Base-by-base conservation (phyloP, 1,284 basidiomycete genomes). In the Cutaneotrichosporon cavernicola region DNA sequence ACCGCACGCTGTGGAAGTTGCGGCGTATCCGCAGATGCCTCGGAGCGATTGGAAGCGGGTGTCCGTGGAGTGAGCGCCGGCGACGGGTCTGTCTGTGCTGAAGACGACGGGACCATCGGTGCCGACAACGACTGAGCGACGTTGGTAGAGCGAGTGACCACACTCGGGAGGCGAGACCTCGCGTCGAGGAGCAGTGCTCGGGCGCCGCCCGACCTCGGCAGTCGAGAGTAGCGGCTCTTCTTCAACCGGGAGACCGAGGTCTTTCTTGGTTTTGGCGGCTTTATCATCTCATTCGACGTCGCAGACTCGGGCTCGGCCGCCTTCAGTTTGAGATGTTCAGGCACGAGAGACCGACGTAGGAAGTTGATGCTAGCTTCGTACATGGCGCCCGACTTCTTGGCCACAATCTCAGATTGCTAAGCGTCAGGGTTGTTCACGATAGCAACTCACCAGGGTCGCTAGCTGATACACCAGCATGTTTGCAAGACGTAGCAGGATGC, bases 401-500 rank as follows among this genome's bases (percentile, higher is more conserved):
- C 70, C 62, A 71, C 58, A 60, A 76, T 67, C 56, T 77, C 73
- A 2, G 69, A 72, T 69, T 72, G 75, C 67, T 72, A 53, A 4
- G 13, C 26, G 36, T 62, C 22, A 65, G 60, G 5, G 11, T 3
- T 34, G 11, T 2, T 10, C 9, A 31, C 5, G 2, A 14, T 60
- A 56, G 2, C 60, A 21, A 62, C 73, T 69, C 38, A 74, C 74
- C 56, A 76, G 60, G 0, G 76, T 75, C 6, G 74, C 74, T 11
- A 78, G 65, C 52, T 80, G 78, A 63, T 72, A 76, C 14, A 80
- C 77, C 16, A 79, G 71, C 72, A 78, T 76, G 61, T 76, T 75
- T 21, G 76, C 76, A 10, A 80, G 62, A 21, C 76, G 73, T 8
- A 71, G 60, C 36, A 80, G 64, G 14, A 78, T 71, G 2, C 56